Evolutionary conservation across 352 stramenopile species (phyloP), one percentile per base, ranked within the genome.

Genomic region (Phytophthora pistaciae): DNA sequence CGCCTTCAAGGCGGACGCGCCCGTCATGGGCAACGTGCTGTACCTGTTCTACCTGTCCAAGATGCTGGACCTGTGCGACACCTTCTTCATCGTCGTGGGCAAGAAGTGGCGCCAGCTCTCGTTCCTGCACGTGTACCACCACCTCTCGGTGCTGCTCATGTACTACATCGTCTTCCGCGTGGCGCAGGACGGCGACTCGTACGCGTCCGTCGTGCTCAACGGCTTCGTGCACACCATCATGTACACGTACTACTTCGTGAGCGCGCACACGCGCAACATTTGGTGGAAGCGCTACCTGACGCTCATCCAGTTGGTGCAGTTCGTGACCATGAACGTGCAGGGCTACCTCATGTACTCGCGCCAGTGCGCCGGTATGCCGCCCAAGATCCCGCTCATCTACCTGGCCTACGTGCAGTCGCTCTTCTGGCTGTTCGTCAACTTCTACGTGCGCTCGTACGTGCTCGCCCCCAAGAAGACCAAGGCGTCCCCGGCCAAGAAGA

Each of bases 231-330:
- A 99, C 83, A 98, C 94, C 40, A 95, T 99, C 75, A 99, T 99
- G 96, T 99, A 99, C 90, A 98, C 91, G 6, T 99, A 99, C 84
- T 99, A 99, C 92, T 98, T 98, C 70, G 96, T 99, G 40, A 97
- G 90, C 79, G 95, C 98, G 75, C 94, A 99, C 84, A 98, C 95
- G 56, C 97, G 96, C 66, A 78, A 96, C 50, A 98, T 99, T 77
- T 99, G 95, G 95, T 99, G 96, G 96, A 99, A 98, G 78, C 96
- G 93, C 25, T 97, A 92, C 76, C 80, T 99, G 31, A 99, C 97
- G 53, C 78, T 87, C 21, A 90, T 98, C 58, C 97, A 99, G 83
- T 80, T 99, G 66, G 81, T 97, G 56, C 96, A 99, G 83, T 99
- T 99, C 70, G 62, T 91, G 29, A 80, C 68, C 54, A 91, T 93